These are phyloP conservation scores for Wilcoxina mikolae DNA, from an alignment of 495 filamentous ascomycete genomes.

Conservation along the genomic window DNA sequence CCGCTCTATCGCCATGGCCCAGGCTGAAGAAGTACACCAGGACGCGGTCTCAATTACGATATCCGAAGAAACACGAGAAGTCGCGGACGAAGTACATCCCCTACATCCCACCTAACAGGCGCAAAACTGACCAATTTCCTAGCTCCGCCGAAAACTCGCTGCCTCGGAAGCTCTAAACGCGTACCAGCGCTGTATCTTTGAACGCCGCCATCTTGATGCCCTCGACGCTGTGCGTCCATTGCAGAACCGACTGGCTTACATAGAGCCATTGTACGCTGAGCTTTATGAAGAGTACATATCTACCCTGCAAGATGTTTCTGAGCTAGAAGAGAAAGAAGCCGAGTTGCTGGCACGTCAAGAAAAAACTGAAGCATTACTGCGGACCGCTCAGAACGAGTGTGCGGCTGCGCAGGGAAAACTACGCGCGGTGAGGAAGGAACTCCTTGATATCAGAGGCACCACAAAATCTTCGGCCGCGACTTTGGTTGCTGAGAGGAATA, in stretches of 20 bases:
- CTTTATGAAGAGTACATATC: constrained; percentile 13
- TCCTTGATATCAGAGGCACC: background rate
- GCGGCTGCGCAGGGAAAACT: background rate
- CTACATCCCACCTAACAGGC: background rate
- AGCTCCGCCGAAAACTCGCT: constrained; percentile 21
- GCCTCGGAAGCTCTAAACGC: constrained; percentile 12
- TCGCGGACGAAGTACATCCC: background rate
- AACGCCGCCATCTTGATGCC: constrained; percentile 16
- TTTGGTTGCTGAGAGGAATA: background rate
- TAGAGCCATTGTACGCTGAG: constrained; percentile 15
- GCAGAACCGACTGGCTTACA: constrained; percentile 14
- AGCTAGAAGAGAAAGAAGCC: constrained; percentile 21
- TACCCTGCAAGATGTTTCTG: constrained; percentile 20
- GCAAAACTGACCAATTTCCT: constrained; percentile 10
- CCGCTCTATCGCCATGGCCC: background rate
- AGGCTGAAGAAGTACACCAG: background rate
- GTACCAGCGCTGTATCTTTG: constrained; percentile 14
- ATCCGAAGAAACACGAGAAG: background rate
- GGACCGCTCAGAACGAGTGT: background rate
- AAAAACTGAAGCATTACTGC: background rate
- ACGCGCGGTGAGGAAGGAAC: background rate
- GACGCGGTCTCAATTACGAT: too few relatives aligned
- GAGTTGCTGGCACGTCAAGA: background rate
- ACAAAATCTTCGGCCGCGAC: constrained; percentile 1
- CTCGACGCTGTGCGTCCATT: constrained; percentile 16